phyloP scores from a whole-genome alignment of 2,329 filamentous ascomycete genomes.

The Fusarium sterilihyphosum region DNA sequence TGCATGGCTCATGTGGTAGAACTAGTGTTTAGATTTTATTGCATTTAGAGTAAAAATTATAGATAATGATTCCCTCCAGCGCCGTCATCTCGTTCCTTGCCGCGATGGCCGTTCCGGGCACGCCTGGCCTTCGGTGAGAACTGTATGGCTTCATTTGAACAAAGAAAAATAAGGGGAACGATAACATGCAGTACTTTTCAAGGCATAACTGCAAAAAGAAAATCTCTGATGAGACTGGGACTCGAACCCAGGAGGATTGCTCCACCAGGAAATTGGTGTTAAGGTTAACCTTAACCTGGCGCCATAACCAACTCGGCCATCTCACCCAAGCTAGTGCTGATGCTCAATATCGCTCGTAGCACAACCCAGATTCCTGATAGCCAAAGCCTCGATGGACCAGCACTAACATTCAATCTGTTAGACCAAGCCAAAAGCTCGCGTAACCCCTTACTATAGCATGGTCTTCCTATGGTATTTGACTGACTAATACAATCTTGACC shows the following conservation, averaged over 20 bases:
- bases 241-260: constrained; percentile 32
- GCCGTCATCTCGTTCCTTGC: not conserved
- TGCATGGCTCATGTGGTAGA: constrained; percentile 6
- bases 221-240: constrained; percentile 26
- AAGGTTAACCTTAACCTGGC: constrained; percentile 32
- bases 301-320: constrained; percentile 34
- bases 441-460: no score
- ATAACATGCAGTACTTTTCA: not conserved
- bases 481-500: no score
- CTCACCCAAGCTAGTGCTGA: constrained; percentile 22
- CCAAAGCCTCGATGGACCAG: fast-evolving
- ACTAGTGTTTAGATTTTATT: not conserved
- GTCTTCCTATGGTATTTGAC: no score
- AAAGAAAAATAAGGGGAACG: no score
- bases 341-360: fast-evolving
- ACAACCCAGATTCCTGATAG: fast-evolving
- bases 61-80: not conserved
- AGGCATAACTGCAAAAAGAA: not conserved
- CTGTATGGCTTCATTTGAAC: fast-evolving
- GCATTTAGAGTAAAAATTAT: not conserved
- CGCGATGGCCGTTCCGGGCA: fast-evolving
- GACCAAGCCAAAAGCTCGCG: no score
- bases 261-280: constrained; percentile 30
- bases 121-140: fast-evolving
- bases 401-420: not conserved